Percentiles rank a stretch among this genome's conserved stretches.
Evolutionary conservation across 1,284 basidiomycete species (phyloP).

Genomic region (Rhodotorula mucilaginosa): DNA sequence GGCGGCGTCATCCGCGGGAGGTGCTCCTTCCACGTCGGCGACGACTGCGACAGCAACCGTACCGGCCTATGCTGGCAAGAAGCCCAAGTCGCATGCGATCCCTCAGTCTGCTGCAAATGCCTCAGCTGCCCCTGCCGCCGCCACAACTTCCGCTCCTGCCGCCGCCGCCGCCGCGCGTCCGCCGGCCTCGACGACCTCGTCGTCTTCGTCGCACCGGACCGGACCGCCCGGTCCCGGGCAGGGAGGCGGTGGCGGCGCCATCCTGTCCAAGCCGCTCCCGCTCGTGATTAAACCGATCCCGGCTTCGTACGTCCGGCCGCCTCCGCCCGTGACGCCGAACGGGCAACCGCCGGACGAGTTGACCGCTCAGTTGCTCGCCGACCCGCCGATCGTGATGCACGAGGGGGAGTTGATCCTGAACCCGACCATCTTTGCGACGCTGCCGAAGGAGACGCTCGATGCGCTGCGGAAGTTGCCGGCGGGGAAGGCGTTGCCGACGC

Average conservation of each 20-base stretch:
- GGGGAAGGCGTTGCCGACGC: slow-evolving; percentile 72
- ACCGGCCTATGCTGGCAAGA: not conserved
- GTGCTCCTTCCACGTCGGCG: no score
- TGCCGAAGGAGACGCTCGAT: slow-evolving; percentile 68
- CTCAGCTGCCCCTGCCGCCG: not conserved
- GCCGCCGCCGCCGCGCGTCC: not conserved
- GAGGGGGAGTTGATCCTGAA: slow-evolving; percentile 79
- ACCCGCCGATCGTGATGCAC: slow-evolving; percentile 75
- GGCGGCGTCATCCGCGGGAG: not conserved
- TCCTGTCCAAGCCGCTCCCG: slow-evolving; percentile 51
- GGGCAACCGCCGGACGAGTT: slow-evolving; percentile 44
- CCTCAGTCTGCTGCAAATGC: slow-evolving; percentile 5
- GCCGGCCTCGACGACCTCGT: not conserved
- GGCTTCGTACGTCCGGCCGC: slow-evolving; percentile 47
- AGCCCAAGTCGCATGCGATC: not conserved
- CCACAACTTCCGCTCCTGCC: not conserved
- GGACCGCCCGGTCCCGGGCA: not conserved
- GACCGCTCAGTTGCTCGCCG: slow-evolving; percentile 51
- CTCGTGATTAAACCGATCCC: slow-evolving; percentile 63
- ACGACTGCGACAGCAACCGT: not conserved
- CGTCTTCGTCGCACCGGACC: not conserved
- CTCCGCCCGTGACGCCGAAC: slow-evolving; percentile 41
- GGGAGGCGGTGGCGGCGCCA: not conserved
- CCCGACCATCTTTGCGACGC: slow-evolving; percentile 75
- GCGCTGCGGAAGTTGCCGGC: slow-evolving; percentile 77